phyloP scores from a whole-genome alignment of 2,329 filamentous ascomycete species.

The Fusarium gaditjirri region DNA sequence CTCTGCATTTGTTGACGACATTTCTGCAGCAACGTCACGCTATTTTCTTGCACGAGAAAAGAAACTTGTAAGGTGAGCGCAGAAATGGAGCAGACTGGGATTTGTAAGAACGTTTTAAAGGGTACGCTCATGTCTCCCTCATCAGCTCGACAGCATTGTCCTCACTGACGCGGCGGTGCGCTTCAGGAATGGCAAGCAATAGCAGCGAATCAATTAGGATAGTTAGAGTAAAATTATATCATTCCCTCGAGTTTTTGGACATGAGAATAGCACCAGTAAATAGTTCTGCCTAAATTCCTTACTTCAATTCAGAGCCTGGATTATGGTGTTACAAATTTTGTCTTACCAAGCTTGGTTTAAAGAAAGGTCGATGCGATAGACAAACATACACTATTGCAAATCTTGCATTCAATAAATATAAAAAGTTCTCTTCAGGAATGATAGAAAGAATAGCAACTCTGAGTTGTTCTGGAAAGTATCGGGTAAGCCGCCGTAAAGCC shows the following conservation, averaged over 20 bases:
- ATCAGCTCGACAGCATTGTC: not conserved
- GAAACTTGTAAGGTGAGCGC: not conserved
- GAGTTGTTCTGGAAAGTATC: not conserved
- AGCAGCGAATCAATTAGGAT: not conserved
- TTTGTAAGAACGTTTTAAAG: too few relatives aligned
- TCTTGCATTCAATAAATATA: not conserved
- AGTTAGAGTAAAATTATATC: too few relatives aligned
- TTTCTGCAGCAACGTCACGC: not conserved
- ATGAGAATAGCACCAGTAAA: too few relatives aligned
- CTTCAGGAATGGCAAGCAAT: not conserved
- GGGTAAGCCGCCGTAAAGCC: not conserved
- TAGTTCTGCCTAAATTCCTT: accelerated
- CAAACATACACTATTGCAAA: accelerated
- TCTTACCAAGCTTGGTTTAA: not conserved
- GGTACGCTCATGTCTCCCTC: not conserved
- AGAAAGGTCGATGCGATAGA: not conserved
- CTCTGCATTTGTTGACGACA: not conserved
- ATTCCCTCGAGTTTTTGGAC: not conserved
- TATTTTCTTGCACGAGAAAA: not conserved
- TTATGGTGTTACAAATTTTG: accelerated
- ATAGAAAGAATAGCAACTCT: not conserved
- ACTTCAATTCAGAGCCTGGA: not conserved
- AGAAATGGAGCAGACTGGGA: too few relatives aligned
- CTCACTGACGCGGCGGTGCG: not conserved
- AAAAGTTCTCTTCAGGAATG: not conserved